Conservation (phyloP, 2,329 filamentous ascomycete species). For the Arachnomyces sp. region DNA sequence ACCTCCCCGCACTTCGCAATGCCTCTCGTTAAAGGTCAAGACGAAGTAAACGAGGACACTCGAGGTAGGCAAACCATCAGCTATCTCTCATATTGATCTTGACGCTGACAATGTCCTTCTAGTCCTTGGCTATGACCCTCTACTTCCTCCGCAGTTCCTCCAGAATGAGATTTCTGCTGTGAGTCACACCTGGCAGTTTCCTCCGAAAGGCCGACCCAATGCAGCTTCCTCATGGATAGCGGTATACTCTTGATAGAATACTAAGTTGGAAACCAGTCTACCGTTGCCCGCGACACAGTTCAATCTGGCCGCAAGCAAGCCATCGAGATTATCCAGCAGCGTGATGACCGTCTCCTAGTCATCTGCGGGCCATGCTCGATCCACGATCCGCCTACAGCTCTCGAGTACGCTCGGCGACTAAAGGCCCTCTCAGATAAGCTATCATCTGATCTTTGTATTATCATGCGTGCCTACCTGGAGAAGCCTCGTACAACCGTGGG, state of each 20-base stretch:
- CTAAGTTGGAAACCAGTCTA: constrained; percentile 23
- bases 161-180: constrained; percentile 70
- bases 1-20: constrained; percentile 19
- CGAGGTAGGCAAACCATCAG: constrained; percentile 27
- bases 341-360: constrained; percentile 81
- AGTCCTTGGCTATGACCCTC: constrained; percentile 91
- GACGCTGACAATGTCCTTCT: constrained; percentile 5
- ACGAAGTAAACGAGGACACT: constrained; percentile 39
- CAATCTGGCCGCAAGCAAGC: constrained; percentile 46
- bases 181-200: constrained; percentile 45
- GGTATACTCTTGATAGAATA: background rate
- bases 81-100: constrained; percentile 1
- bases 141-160: constrained; percentile 83
- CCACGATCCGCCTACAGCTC: constrained; percentile 80
- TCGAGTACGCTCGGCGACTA: constrained; percentile 79
- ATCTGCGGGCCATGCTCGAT: constrained; percentile 95
- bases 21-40: constrained; percentile 33
- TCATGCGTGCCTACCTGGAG: constrained; percentile 98
- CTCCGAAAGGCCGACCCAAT: background rate
- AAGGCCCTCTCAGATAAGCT: constrained; percentile 72
- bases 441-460: constrained; percentile 73
- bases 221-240: background rate
- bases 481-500: constrained; percentile 97
- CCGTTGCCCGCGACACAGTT: constrained; percentile 34
- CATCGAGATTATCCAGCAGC: constrained; percentile 65